Conservation (phyloP, 768 basidiomycete genomes). For the Rhizopogon vulgaris region DNA sequence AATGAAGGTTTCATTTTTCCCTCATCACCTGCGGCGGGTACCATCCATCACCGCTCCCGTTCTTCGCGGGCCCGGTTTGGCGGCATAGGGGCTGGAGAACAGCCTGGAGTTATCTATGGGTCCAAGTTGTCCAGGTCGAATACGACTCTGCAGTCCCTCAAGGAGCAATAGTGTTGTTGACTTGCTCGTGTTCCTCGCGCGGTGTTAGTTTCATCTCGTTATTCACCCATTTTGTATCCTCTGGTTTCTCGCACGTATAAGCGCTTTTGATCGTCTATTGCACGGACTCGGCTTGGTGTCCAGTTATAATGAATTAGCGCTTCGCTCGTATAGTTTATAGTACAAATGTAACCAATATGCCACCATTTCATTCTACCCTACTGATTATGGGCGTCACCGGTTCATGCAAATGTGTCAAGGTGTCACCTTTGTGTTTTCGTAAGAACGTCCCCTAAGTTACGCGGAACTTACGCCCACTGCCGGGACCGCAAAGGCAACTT, state of each 20-base stretch:
- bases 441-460: too few relatives aligned
- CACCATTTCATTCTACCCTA: too few relatives aligned
- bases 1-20: slow-evolving; percentile 40
- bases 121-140: not conserved
- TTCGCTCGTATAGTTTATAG: not conserved
- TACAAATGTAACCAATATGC: not conserved
- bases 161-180: not conserved
- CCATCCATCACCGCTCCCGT: slow-evolving; percentile 8
- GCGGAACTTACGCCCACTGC: too few relatives aligned
- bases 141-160: slow-evolving; percentile 4
- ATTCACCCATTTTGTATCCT: not conserved
- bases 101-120: not conserved
- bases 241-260: not conserved
- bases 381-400: too few relatives aligned
- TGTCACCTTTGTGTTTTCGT: too few relatives aligned
- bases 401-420: too few relatives aligned
- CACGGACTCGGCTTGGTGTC: not conserved
- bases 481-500: too few relatives aligned
- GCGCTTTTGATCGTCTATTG: not conserved
- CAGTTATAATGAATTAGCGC: not conserved
- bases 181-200: not conserved
- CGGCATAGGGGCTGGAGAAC: not conserved
- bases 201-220: not conserved
- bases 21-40: not conserved
- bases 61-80: slow-evolving; percentile 2